A percentile compares a stretch with the other conserved stretches of the same genome.
phyloP scores from a whole-genome alignment of 345 rosid species.

The Citrus unshiu region DNA sequence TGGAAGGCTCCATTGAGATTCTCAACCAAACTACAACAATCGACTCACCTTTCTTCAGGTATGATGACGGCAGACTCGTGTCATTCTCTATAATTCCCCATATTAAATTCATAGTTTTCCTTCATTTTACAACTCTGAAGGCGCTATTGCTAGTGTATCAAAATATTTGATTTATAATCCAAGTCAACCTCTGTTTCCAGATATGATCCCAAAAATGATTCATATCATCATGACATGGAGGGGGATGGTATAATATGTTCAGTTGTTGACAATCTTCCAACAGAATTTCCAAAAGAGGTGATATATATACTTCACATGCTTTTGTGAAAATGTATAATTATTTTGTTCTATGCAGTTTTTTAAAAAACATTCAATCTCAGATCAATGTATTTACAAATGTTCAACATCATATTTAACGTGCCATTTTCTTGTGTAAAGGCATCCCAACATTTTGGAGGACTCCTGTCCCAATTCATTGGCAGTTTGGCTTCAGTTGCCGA shows the following conservation, averaged over 20 bases:
- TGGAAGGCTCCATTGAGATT: conserved; percentile 79
- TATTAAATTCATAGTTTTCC: background rate
- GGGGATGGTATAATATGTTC: conserved; percentile 72
- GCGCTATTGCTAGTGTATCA: background rate
- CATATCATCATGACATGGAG: conserved; percentile 71
- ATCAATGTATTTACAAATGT: too few relatives aligned
- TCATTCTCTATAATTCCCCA: background rate
- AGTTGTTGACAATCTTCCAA: conserved; percentile 86
- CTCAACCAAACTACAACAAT: conserved; percentile 67
- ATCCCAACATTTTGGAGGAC: conserved; percentile 85
- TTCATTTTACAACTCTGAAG: background rate
- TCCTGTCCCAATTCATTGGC: conserved; percentile 63
- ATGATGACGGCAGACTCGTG: background rate
- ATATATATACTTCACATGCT: background rate
- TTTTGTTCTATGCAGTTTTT: background rate
- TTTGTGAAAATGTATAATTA: background rate
- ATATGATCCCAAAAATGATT: conserved; percentile 50
- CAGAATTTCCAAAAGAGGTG: conserved; percentile 93
- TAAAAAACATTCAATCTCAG: too few relatives aligned
- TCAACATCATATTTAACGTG: background rate
- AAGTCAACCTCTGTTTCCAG: conserved; percentile 26
- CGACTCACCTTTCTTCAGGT: conserved; percentile 85
- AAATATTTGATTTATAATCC: background rate
- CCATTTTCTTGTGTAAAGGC: conserved; percentile 47
- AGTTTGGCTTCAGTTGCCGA: conserved; percentile 63